These are phyloP conservation scores for Cenchrus purpureus DNA, from an alignment of 176 grass and related monocot genomes.

Conservation along the genomic window DNA sequence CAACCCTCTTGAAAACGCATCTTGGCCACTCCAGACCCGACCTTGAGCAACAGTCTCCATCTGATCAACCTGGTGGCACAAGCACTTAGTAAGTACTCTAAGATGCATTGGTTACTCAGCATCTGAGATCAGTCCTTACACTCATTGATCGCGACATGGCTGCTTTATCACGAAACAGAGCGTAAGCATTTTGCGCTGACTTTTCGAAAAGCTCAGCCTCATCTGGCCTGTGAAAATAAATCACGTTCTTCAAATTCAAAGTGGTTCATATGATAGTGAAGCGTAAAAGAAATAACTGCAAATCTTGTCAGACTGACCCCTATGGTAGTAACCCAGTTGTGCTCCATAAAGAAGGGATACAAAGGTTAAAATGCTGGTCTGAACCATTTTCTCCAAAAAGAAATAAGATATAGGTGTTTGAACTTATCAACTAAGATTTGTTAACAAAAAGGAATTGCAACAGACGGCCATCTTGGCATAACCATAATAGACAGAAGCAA, in stretches of 20 bases:
- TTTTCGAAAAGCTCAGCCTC: slow-evolving; percentile 89
- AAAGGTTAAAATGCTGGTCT: not conserved
- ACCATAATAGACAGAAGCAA: no score
- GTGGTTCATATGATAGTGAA: slow-evolving; percentile 12
- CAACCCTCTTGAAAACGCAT: slow-evolving; percentile 84
- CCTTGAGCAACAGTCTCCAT: slow-evolving; percentile 99
- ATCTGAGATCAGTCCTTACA: slow-evolving; percentile 54
- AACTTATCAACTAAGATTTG: no score
- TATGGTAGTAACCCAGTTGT: slow-evolving; percentile 21
- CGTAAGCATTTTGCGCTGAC: slow-evolving; percentile 78
- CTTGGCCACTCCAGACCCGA: slow-evolving; percentile 91
- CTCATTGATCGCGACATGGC: slow-evolving; percentile 89
- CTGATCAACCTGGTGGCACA: slow-evolving; percentile 74
- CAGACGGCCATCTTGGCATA: no score
- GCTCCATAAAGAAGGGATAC: not conserved
- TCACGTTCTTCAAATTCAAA: slow-evolving; percentile 33
- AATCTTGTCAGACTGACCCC: slow-evolving; percentile 1
- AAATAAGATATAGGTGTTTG: no score
- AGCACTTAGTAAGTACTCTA: slow-evolving; percentile 38
- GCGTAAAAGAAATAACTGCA: slow-evolving; percentile 24
- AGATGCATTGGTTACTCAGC: slow-evolving; percentile 37
- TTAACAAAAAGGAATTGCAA: no score
- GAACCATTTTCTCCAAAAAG: no score
- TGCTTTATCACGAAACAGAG: slow-evolving; percentile 91
- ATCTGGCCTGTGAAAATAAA: slow-evolving; percentile 63